Percentiles rank a stretch among this genome's conserved stretches.
These are phyloP conservation scores for Uronychia setigera DNA, from an alignment of 73 alveolate genomes.

Conservation along the genomic window DNA sequence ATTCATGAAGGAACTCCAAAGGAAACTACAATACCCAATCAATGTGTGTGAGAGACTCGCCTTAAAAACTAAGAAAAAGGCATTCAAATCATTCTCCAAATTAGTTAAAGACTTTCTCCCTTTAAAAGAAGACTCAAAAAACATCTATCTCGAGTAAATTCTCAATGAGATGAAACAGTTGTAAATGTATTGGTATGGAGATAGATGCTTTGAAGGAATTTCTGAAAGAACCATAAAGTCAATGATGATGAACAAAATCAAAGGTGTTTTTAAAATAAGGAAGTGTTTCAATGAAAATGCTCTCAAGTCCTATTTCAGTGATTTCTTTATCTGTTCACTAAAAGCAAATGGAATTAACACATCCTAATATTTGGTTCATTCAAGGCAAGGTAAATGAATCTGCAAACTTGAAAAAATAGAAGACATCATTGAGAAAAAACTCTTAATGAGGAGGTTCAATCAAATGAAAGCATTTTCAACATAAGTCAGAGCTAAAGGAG, in stretches of 20 bases:
- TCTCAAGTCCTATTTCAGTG: background rate
- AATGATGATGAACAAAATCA: background rate
- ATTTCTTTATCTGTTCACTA: background rate
- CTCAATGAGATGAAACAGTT: background rate
- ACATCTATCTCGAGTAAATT: background rate
- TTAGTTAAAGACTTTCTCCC: background rate
- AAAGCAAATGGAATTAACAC: background rate
- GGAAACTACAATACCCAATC: background rate
- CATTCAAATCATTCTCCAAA: background rate
- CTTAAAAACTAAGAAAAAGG: background rate
- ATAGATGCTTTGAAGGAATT: background rate
- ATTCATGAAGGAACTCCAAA: background rate
- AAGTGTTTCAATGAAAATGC: background rate
- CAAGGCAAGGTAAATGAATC: background rate
- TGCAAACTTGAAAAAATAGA: background rate
- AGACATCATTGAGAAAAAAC: background rate
- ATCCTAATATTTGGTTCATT: background rate
- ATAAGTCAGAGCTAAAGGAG: background rate
- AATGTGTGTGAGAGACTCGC: background rate
- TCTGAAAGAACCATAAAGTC: no score
- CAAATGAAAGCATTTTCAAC: background rate
- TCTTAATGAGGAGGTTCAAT: background rate
- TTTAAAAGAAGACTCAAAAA: background rate
- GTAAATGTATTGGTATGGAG: background rate
- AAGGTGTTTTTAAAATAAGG: background rate